Evolutionary conservation across 495 filamentous ascomycete genomes (phyloP), one percentile per base, ranked within the genome.

Genomic region (Cercophora samala): DNA sequence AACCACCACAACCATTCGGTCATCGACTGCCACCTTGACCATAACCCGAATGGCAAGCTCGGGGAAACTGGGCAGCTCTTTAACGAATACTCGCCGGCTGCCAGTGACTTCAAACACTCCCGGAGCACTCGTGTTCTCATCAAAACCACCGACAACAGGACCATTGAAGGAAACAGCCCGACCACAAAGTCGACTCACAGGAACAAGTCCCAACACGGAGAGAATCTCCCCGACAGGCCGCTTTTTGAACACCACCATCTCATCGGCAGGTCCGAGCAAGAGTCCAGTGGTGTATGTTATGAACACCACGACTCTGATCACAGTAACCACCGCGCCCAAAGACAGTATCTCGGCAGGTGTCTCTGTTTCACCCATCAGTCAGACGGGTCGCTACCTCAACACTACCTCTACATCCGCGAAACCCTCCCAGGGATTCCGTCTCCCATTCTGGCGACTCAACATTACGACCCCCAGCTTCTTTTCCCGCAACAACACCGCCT

Each of bases 261-360:
- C 53, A 8, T 56, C 22, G 5, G 22, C 53, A 19, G 13, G n/a
- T 17, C 37, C 13, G 13, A 17, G 37, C 37, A 46, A 46, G 37
- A 46, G 37, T 17, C 37, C 37, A 46, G 37, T 46, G 37, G 37
- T 46, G 13, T 56, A 56, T 23, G 53, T 56, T 2, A 46, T 46
- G n/a, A 56, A 56, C 53, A 56, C 53, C n/a, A 56, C 53, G 3
- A 56, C 53, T 23, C 53, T 56, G n/a, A 56, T 56, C n/a, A 56
- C 53, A 9, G 53, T 56, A 8, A 56, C 53, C 53, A 56, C 53
- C 13, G n/a, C 53, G 3, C 4, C 4, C 4, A 23, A 56, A 8
- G 18, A 5, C 22, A 21, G n/a, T 1, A 18, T 23, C 13, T 56
- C 53, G 2, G n/a, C 53, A 19, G 53, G 53, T 18, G 8, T 21